These are phyloP conservation scores for Iris macrosiphon DNA, from an alignment of 106 monocot genomes.

Conservation along the genomic window DNA sequence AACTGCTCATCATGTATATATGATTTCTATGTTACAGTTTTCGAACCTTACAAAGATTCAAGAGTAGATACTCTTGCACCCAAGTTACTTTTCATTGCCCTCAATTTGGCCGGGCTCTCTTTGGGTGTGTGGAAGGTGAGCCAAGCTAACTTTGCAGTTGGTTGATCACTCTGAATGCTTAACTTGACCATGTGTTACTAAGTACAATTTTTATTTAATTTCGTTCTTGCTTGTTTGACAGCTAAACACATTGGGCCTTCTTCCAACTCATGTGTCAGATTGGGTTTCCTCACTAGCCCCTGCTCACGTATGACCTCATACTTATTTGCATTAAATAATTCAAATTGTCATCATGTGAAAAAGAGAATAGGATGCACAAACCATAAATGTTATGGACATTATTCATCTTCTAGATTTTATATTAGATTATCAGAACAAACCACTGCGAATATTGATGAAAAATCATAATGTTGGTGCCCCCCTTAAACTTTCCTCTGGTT, in stretches of 20 bases:
- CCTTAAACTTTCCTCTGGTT: too few species aligned
- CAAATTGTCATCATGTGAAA: too few species aligned
- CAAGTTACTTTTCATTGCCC: conserved; percentile 73
- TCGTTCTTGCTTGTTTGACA: conserved; percentile 24
- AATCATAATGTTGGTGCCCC: too few species aligned
- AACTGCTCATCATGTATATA: not conserved
- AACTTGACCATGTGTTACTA: too few species aligned
- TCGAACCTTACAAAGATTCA: conserved; percentile 88
- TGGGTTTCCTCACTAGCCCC: conserved; percentile 90
- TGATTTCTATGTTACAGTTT: too few species aligned
- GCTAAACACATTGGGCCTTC: conserved; percentile 88
- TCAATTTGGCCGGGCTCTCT: conserved; percentile 58
- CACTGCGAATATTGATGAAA: too few species aligned
- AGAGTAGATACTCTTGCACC: conserved; percentile 66
- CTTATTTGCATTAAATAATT: too few species aligned
- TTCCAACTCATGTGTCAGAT: conserved; percentile 88
- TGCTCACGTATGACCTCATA: conserved; percentile 56
- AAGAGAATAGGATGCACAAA: too few species aligned
- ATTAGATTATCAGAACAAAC: too few species aligned
- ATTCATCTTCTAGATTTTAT: too few species aligned
- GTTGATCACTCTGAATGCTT: not conserved
- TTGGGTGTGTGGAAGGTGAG: conserved; percentile 89
- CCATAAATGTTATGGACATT: too few species aligned
- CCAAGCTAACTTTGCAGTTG: not conserved
- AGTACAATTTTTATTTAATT: not conserved